phyloP scores from a whole-genome alignment of 169 alveolate genomes.

The Neospora caninum region DNA sequence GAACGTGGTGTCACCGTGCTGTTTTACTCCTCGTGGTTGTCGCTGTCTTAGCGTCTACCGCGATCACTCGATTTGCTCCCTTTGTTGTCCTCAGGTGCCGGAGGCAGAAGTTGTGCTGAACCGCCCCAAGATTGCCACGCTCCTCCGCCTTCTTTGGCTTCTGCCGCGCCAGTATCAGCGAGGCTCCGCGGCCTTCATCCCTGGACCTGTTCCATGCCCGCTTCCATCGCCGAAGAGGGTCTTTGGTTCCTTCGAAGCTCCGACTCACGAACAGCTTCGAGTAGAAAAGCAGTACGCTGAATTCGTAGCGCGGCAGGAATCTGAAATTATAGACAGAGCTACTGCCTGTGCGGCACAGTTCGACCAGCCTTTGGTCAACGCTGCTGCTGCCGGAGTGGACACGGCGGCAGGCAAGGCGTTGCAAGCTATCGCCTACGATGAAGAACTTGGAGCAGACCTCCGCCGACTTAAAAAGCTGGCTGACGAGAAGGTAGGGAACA shows the following conservation, averaged over 20 bases:
- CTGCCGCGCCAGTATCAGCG: slow-evolving; percentile 21
- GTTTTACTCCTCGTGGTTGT: neutral
- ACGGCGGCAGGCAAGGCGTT: neutral
- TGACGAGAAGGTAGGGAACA: neutral
- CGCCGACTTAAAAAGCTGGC: neutral
- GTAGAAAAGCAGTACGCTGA: neutral
- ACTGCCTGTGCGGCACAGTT: neutral
- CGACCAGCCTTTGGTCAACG: neutral
- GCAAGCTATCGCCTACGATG: neutral
- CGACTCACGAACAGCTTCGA: neutral
- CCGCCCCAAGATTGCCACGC: neutral
- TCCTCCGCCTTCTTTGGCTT: neutral
- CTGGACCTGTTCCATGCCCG: neutral
- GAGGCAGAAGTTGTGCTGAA: neutral
- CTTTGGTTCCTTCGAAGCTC: neutral
- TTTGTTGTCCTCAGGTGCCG: neutral
- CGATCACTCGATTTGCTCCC: neutral
- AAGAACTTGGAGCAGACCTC: neutral
- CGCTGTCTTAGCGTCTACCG: neutral
- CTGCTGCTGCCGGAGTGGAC: neutral
- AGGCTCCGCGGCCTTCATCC: neutral
- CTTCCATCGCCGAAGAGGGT: neutral
- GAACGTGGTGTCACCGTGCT: too few relatives aligned
- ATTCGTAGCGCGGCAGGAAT: neutral
- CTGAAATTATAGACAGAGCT: neutral